Conservation (phyloP, 164 flowering plant species). For the Macadamia tetraphylla region DNA sequence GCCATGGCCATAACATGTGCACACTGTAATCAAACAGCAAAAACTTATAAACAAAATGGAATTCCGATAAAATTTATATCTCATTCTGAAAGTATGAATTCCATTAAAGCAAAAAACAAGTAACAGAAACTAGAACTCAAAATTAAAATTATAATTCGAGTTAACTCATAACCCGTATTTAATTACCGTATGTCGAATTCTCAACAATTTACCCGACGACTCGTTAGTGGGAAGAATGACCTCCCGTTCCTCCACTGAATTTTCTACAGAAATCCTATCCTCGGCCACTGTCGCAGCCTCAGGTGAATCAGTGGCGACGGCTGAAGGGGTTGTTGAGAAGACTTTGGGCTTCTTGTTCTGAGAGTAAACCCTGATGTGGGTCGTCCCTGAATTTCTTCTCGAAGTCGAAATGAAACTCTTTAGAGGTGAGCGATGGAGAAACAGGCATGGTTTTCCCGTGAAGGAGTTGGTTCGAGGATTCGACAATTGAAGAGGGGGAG, state of each 20-base stretch:
- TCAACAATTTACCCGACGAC: conserved; percentile 57
- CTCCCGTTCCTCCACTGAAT: conserved; percentile 13
- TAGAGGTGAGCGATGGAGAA: conserved; percentile 3
- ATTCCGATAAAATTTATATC: neutral
- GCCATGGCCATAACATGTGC: conserved; percentile 99
- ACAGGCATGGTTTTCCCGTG: neutral
- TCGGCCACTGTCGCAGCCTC: conserved; percentile 6
- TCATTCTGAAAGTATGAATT: no score
- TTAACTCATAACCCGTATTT: no score
- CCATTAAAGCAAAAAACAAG: no score
- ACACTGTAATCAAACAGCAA: conserved; percentile 48
- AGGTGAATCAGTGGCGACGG: conserved; percentile 30
- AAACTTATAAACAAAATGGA: neutral
- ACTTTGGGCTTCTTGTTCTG: conserved; percentile 3
- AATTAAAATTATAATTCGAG: no score
- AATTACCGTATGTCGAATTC: conserved; percentile 75
- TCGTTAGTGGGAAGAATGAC: conserved; percentile 79
- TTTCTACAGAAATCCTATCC: conserved; percentile 2
- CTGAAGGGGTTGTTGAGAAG: conserved; percentile 13
- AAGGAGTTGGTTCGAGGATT: neutral
- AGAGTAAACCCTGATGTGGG: conserved; percentile 11
- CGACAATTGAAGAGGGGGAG: conserved; percentile 7
- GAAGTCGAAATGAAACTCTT: conserved; percentile 9
- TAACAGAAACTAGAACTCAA: no score
- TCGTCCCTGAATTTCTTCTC: neutral